Conservation (phyloP, 2,329 filamentous ascomycete species). For the Alternaria conjuncta region DNA sequence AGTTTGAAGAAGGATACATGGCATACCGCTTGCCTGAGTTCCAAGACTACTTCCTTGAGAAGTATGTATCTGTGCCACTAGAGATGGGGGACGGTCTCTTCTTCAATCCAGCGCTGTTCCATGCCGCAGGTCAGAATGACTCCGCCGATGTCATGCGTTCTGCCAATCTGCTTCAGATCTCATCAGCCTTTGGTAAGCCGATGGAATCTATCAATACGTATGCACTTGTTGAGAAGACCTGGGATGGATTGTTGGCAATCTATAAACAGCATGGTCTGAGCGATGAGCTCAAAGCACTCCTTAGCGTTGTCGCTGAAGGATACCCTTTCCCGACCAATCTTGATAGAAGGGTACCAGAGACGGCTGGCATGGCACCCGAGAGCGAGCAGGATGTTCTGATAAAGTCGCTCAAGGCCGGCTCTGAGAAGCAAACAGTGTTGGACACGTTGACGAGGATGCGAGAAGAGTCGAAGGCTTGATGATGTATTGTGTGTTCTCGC, state of each 20-base stretch:
- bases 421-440: conserved; percentile 53
- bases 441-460: conserved; percentile 49
- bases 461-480: conserved; percentile 34
- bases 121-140: conserved; percentile 67
- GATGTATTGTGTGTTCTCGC: background rate
- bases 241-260: conserved; percentile 49
- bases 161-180: conserved; percentile 69
- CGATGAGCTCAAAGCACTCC: conserved; percentile 54
- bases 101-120: conserved; percentile 69
- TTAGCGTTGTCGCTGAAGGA: conserved; percentile 62
- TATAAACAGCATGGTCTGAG: conserved; percentile 49
- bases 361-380: conserved; percentile 65
- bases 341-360: conserved; percentile 62
- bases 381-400: conserved; percentile 63
- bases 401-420: conserved; percentile 51
- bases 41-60: conserved; percentile 59
- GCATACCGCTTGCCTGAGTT: conserved; percentile 63
- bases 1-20: conserved; percentile 63
- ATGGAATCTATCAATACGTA: conserved; percentile 67
- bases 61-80: conserved; percentile 61
- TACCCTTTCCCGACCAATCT: conserved; percentile 70
- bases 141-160: conserved; percentile 57
- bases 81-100: conserved; percentile 66
- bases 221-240: conserved; percentile 56
- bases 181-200: conserved; percentile 66